phyloP scores from a whole-genome alignment of 768 basidiomycete species.

The Pleurotus salmoneostramineus region DNA sequence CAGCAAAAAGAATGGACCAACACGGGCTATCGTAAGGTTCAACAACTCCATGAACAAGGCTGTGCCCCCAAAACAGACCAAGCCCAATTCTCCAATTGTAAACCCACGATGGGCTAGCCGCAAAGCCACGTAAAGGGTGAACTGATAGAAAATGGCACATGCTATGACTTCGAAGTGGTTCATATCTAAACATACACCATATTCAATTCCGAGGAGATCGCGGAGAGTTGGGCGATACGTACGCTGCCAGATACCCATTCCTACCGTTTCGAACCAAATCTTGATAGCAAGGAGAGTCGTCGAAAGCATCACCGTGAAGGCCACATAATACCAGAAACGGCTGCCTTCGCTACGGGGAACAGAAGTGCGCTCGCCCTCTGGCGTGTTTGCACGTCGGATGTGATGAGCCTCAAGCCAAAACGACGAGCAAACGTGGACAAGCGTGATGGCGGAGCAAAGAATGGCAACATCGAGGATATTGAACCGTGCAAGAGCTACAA shows the following conservation, averaged over 20 bases:
- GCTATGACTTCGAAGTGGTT: slow-evolving; percentile 71
- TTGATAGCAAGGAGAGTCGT: slow-evolving; percentile 46
- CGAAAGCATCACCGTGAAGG: slow-evolving; percentile 58
- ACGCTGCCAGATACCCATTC: slow-evolving; percentile 71
- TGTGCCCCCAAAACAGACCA: slow-evolving; percentile 87
- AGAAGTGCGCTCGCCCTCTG: slow-evolving; percentile 69
- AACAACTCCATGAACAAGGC: slow-evolving; percentile 83
- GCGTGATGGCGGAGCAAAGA: slow-evolving; percentile 73
- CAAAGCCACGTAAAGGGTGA: slow-evolving; percentile 84
- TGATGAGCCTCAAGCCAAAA: slow-evolving; percentile 63
- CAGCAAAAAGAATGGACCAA: slow-evolving; percentile 30
- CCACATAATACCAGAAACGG: slow-evolving; percentile 58
- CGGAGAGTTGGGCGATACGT: slow-evolving; percentile 20
- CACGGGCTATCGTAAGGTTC: slow-evolving; percentile 79
- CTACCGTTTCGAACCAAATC: slow-evolving; percentile 34
- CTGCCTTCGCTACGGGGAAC: slow-evolving; percentile 71
- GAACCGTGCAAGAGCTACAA: slow-evolving; percentile 65
- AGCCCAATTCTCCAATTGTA: slow-evolving; percentile 89
- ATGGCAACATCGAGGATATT: slow-evolving; percentile 77
- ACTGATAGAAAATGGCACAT: slow-evolving; percentile 82
- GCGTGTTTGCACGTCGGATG: slow-evolving; percentile 27
- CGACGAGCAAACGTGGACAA: slow-evolving; percentile 77
- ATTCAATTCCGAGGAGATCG: neutral
- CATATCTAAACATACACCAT: slow-evolving; percentile 49
- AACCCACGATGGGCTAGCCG: slow-evolving; percentile 92